These are phyloP conservation scores for Brettanomyces bruxellensis DNA, from an alignment of 805 yeast genomes.

Conservation along the genomic window DNA sequence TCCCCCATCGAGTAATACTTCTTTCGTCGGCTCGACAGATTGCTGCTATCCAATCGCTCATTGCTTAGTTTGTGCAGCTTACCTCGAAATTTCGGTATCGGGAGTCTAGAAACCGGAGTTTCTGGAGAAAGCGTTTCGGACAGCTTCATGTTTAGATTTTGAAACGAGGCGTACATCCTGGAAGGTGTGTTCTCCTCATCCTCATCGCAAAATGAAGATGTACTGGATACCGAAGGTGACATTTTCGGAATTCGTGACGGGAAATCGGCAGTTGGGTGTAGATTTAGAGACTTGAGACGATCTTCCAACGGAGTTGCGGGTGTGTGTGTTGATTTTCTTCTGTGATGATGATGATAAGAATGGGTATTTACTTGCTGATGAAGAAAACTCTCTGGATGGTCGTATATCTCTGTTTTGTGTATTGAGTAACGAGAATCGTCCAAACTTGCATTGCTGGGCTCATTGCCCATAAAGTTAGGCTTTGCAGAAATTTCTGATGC, in stretches of 20 bases:
- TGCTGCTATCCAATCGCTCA: no score
- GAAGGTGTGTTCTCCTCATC: slow-evolving; percentile 1
- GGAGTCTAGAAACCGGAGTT: not conserved
- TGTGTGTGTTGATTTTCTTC: no score
- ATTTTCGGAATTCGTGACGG: slow-evolving; percentile 17
- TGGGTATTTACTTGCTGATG: no score
- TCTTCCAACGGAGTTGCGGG: slow-evolving; percentile 4
- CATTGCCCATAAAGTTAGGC: not conserved
- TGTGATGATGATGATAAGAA: no score
- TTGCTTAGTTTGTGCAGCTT: no score
- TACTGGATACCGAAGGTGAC: slow-evolving; percentile 9
- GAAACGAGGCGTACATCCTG: not conserved
- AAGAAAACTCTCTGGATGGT: no score
- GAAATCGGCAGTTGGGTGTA: slow-evolving; percentile 12
- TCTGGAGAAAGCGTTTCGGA: no score
- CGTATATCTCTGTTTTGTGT: not conserved
- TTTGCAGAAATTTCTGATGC: not conserved
- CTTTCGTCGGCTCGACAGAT: no score
- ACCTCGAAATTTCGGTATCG: not conserved
- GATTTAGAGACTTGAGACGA: slow-evolving; percentile 9
- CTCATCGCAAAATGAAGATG: not conserved
- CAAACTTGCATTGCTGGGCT: not conserved
- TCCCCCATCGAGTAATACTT: no score
- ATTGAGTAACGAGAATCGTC: not conserved
- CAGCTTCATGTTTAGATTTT: no score